Percentiles rank a stretch among this genome's conserved stretches.
Evolutionary conservation across 1,284 basidiomycete genomes (phyloP).

Genomic region (Papiliotrema fonsecae): DNA sequence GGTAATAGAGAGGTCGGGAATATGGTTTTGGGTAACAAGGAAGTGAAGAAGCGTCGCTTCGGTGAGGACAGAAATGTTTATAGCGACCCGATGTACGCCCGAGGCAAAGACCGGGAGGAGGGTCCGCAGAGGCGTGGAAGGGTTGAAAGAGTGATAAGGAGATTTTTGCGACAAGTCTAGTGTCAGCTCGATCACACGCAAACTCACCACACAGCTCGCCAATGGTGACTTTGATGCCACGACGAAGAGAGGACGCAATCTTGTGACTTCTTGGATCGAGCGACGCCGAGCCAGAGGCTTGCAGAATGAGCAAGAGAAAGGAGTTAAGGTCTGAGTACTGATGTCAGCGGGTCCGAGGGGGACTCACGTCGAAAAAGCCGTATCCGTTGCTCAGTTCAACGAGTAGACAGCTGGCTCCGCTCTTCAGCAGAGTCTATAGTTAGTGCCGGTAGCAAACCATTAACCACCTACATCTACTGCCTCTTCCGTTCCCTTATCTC

Average conservation of each 20-base stretch:
- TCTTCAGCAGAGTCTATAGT: conserved; percentile 21
- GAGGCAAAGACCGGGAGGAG: conserved; percentile 32
- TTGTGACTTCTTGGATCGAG: background rate
- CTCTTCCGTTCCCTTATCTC: conserved; percentile 27
- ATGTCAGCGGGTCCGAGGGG: background rate
- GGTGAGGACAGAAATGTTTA: conserved; percentile 23
- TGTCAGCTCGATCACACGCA: background rate
- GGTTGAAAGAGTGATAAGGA: conserved; percentile 22
- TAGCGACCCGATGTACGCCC: conserved; percentile 32
- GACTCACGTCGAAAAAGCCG: conserved; percentile 37
- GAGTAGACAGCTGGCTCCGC: conserved; percentile 15
- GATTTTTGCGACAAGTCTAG: conserved; percentile 38
- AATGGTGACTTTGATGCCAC: conserved; percentile 15
- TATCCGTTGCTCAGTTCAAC: conserved; percentile 18
- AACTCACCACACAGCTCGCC: conserved; percentile 29
- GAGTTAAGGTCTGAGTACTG: conserved; percentile 40
- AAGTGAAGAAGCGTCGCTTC: conserved; percentile 24
- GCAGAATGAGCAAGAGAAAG: conserved; percentile 32
- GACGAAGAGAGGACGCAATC: background rate
- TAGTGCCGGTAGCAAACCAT: background rate
- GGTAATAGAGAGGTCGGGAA: conserved; percentile 18
- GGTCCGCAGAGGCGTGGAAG: conserved; percentile 19
- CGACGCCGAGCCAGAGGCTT: conserved; percentile 15
- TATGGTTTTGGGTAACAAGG: conserved; percentile 16
- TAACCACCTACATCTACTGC: conserved; percentile 29